Base-by-base conservation (phyloP, 108 stramenopile genomes). In the Thalassiosira profunda region DNA sequence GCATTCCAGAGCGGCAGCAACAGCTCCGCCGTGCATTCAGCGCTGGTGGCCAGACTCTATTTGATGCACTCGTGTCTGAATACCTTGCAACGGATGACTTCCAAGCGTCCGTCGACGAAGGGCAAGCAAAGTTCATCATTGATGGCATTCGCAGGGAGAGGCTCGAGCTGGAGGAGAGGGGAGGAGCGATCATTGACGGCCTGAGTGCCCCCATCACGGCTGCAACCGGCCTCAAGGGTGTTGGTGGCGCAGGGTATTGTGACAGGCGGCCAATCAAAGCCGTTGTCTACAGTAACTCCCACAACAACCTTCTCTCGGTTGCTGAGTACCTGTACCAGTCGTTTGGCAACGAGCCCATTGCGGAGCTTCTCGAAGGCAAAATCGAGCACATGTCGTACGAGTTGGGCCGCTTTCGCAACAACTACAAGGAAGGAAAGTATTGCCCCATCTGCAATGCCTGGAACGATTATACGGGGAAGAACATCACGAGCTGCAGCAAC, bases 181-280 rank as follows among this genome's bases (percentile, higher is more conserved):
- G 74, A 48, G 80, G 71, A 15, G 56, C 64, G 49, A 42, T 71
- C 2, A 4, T 55, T 33, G 60, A 52, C 28, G 35, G 17, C 15
- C 30, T 24, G 37, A 42, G 9, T 45, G 63, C 70, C 20, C 76
- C 76, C 21, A 64, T 77, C 37, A 72, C 70, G 29, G 63, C 70
- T 47, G 68, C 73, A 14, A 41, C 26, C 40, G 38, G 40, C 36
- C 24, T 47, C 15, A n/a, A n/a, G n/a, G n/a, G n/a, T n/a, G n/a
- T n/a, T n/a, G n/a, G n/a, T n/a, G n/a, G n/a, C n/a, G n/a, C n/a
- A n/a, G n/a, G n/a, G n/a, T n/a, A n/a, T n/a, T n/a, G n/a, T n/a
- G 83, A 84, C 34, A 31, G 75, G 35, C 62, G 83, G 33, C 83
- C 83, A 20, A 63, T 84, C 31, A 84, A 84, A 65, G 83, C 75